Conservation (phyloP, 2,329 filamentous ascomycete species). For the Colletotrichum euphorbiae region DNA sequence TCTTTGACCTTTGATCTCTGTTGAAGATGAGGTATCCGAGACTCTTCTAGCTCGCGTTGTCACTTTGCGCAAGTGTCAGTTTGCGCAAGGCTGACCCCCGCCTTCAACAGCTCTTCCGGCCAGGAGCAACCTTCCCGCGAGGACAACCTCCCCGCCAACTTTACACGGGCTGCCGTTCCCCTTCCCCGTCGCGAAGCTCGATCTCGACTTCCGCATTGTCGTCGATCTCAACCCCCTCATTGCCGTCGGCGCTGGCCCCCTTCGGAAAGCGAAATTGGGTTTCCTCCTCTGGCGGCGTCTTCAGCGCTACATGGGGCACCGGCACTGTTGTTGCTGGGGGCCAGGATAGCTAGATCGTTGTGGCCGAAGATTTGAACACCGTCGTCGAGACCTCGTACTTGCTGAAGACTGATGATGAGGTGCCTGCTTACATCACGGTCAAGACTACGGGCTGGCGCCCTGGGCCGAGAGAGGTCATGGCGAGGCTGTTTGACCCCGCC, state of each 20-base stretch:
- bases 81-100: background rate
- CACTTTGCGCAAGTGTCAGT: background rate
- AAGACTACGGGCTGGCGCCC: conserved; percentile 60
- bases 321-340: conserved; percentile 56
- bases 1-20: background rate
- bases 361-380: conserved; percentile 45
- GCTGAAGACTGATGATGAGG: conserved; percentile 59
- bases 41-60: background rate
- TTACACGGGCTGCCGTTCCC: conserved; percentile 55
- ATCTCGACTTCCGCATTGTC: conserved; percentile 63
- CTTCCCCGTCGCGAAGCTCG: conserved; percentile 61
- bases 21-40: conserved; percentile 28
- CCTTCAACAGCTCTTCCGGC: background rate
- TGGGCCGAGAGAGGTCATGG: conserved; percentile 58
- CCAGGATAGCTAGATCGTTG: conserved; percentile 51
- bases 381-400: conserved; percentile 62
- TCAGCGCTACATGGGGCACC: conserved; percentile 62
- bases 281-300: conserved; percentile 59
- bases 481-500: conserved; percentile 53
- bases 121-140: conserved; percentile 23
- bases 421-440: conserved; percentile 50
- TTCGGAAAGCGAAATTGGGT: conserved; percentile 61
- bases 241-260: conserved; percentile 55
- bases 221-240: conserved; percentile 58
- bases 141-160: conserved; percentile 45